Evolutionary conservation across 805 yeast genomes (phyloP).

Genomic region (Vanderwaltozyma polyspora): DNA sequence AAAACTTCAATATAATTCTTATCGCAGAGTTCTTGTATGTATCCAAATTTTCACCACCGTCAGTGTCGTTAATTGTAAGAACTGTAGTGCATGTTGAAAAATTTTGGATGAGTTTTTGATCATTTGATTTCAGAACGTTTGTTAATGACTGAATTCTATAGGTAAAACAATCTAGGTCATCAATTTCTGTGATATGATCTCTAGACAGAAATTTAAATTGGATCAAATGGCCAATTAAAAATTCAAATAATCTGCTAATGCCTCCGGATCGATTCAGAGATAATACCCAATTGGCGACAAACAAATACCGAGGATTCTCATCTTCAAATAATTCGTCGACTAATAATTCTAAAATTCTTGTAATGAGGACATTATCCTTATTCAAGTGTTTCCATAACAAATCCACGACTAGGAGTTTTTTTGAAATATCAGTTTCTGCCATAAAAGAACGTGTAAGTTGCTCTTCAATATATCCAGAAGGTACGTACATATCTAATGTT

Average conservation of each 20-base stretch:
- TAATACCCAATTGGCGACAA: slow-evolving; percentile 40
- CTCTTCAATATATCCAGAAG: slow-evolving; percentile 58
- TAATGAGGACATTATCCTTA: slow-evolving; percentile 26
- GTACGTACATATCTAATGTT: slow-evolving; percentile 41
- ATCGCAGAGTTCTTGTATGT: slow-evolving; percentile 51
- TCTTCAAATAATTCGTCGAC: slow-evolving; percentile 48
- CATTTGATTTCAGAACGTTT: slow-evolving; percentile 40
- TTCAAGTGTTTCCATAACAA: slow-evolving; percentile 68
- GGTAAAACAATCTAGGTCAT: slow-evolving; percentile 52
- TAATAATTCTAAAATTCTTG: slow-evolving; percentile 54
- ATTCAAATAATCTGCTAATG: slow-evolving; percentile 47
- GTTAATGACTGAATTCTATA: slow-evolving; percentile 49
- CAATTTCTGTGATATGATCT: slow-evolving; percentile 29
- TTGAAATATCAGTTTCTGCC: slow-evolving; percentile 27
- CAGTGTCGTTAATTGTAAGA: slow-evolving; percentile 25
- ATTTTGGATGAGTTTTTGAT: slow-evolving; percentile 33
- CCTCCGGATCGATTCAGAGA: slow-evolving; percentile 40
- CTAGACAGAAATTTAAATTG: slow-evolving; percentile 28
- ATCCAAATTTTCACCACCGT: neutral
- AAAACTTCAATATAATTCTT: slow-evolving; percentile 35
- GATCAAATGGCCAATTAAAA: slow-evolving; percentile 44
- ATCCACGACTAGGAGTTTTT: slow-evolving; percentile 45
- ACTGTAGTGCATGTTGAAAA: slow-evolving; percentile 48
- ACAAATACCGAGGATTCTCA: slow-evolving; percentile 33
- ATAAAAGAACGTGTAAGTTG: slow-evolving; percentile 50